These are phyloP conservation scores for Kwoniella europaea DNA, from an alignment of 768 basidiomycete species.

Conservation along the genomic window DNA sequence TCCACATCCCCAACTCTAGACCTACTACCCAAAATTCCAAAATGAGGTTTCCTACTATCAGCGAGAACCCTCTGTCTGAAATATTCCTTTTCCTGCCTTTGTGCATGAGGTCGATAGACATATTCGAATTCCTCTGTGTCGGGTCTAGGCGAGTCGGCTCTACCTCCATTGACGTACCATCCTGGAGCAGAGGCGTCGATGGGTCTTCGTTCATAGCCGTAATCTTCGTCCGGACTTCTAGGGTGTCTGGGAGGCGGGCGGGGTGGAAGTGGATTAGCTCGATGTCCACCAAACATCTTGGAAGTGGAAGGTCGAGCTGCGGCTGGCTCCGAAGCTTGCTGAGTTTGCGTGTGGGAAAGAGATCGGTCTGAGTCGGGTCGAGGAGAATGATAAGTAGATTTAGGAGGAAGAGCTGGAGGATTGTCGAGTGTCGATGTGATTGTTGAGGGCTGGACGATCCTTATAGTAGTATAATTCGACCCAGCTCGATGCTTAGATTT, in stretches of 20 bases:
- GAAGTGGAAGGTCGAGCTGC: not conserved
- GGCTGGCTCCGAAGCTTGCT: not conserved
- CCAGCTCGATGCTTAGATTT: not conserved
- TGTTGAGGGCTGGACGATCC: not conserved
- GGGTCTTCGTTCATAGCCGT: not conserved
- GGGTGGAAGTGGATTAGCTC: not conserved
- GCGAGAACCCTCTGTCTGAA: not conserved
- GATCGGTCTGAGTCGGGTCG: too few relatives aligned
- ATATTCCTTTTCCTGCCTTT: not conserved
- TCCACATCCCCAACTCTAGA: not conserved
- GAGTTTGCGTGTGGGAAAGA: too few relatives aligned
- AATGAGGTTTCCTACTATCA: not conserved
- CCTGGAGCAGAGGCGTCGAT: not conserved
- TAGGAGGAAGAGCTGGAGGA: not conserved
- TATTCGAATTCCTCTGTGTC: not conserved
- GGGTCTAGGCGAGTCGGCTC: not conserved
- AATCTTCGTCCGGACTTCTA: not conserved
- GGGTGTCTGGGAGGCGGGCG: not conserved
- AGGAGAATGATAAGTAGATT: not conserved
- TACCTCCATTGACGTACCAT: not conserved
- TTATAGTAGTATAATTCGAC: not conserved
- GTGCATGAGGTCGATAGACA: not conserved
- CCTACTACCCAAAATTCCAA: not conserved
- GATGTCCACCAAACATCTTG: not conserved
- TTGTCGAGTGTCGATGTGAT: not conserved